phyloP scores from a whole-genome alignment of 257 asterid species.

The Rehmannia glutinosa region DNA sequence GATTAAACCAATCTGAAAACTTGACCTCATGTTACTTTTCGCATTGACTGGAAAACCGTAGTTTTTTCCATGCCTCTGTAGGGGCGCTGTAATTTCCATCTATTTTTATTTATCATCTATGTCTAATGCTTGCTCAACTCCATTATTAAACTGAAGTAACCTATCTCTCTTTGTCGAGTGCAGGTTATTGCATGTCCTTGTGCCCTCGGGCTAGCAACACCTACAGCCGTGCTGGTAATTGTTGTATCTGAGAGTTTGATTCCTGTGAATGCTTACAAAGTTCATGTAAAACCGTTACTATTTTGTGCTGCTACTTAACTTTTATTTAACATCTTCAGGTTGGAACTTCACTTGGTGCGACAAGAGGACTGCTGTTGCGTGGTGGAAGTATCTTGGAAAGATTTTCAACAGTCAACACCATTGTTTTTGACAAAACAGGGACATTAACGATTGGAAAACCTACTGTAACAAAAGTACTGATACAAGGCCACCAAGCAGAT shows the following conservation, averaged over 20 bases:
- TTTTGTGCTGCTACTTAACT: constrained; percentile 2
- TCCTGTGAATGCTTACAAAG: neutral
- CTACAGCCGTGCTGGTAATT: constrained; percentile 97
- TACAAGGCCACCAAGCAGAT: constrained; percentile 35
- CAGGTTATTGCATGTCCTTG: constrained; percentile 99
- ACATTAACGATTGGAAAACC: constrained; percentile 92
- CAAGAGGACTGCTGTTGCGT: constrained; percentile 91
- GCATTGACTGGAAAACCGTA: neutral
- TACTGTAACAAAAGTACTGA: constrained; percentile 70
- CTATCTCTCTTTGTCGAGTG: constrained; percentile 25
- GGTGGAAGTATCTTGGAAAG: constrained; percentile 93
- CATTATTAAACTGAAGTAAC: constrained; percentile 11
- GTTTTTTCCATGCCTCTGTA: neutral
- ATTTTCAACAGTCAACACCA: constrained; percentile 69
- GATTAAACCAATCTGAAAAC: constrained; percentile 11
- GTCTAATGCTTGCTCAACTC: neutral
- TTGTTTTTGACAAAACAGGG: constrained; percentile 98
- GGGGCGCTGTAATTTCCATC: constrained; percentile 2
- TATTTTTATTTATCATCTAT: neutral
- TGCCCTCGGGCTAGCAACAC: constrained; percentile 99
- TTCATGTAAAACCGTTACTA: constrained; percentile 7
- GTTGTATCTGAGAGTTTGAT: constrained; percentile 4
- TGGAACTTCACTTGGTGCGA: constrained; percentile 99
- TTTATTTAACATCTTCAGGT: constrained; percentile 45
- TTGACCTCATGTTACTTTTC: neutral